These are phyloP conservation scores for Xenoacremonium recifei DNA, from an alignment of 2,329 filamentous ascomycete species.

Conservation along the genomic window DNA sequence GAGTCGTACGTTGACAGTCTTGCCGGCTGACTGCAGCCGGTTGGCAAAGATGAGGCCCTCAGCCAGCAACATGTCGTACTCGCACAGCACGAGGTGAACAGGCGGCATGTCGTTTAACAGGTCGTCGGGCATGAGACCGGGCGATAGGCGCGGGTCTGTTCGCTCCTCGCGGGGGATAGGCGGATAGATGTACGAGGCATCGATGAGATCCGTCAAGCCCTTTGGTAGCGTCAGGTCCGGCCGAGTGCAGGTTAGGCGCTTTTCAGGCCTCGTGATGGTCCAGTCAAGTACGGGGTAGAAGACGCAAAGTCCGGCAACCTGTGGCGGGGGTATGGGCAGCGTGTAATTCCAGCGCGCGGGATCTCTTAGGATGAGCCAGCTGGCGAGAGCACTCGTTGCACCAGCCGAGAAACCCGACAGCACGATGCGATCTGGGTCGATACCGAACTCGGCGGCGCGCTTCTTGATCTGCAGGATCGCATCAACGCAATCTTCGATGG, in stretches of 20 bases:
- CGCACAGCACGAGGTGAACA: slow-evolving; percentile 60
- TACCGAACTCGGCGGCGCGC: slow-evolving; percentile 54
- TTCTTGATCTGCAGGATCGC: slow-evolving; percentile 59
- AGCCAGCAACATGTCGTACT: slow-evolving; percentile 62
- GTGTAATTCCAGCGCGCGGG: slow-evolving; percentile 39
- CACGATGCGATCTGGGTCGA: slow-evolving; percentile 56
- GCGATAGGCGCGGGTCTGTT: slow-evolving; percentile 55
- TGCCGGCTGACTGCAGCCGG: slow-evolving; percentile 43
- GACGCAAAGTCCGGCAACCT: slow-evolving; percentile 51
- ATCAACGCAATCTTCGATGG: slow-evolving; percentile 65
- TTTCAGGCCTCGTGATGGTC: slow-evolving; percentile 54
- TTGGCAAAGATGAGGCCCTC: slow-evolving; percentile 62
- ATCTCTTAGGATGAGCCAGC: slow-evolving; percentile 45
- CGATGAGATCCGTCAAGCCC: slow-evolving; percentile 60
- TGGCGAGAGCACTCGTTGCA: slow-evolving; percentile 53
- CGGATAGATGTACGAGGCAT: slow-evolving; percentile 60
- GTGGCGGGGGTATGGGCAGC: slow-evolving; percentile 38
- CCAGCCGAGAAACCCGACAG: slow-evolving; percentile 65
- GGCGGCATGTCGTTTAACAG: slow-evolving; percentile 52
- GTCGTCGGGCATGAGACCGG: slow-evolving; percentile 53
- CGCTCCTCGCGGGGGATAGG: slow-evolving; percentile 44
- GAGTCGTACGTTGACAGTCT: slow-evolving; percentile 38
- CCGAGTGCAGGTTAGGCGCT: slow-evolving; percentile 50
- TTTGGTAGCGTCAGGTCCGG: slow-evolving; percentile 59
- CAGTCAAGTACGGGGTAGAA: slow-evolving; percentile 66